Evolutionary conservation across 2,329 filamentous ascomycete genomes (phyloP).

Genomic region (Mycosphaerelloides madeirae): DNA sequence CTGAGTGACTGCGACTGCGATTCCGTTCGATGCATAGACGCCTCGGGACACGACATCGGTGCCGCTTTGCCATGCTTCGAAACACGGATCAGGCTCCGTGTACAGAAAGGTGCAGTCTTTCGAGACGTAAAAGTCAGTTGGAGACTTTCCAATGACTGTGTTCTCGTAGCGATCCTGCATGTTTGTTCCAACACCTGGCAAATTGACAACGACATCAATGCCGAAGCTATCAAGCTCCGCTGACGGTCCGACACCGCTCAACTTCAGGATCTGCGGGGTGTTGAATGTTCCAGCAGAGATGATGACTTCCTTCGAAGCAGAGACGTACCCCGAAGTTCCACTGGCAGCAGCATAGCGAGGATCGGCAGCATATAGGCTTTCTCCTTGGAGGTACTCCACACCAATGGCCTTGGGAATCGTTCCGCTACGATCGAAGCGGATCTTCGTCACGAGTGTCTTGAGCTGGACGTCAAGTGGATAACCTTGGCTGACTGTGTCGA

Average conservation of each 20-base stretch:
- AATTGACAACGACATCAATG: slow-evolving; percentile 53
- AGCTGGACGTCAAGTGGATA: slow-evolving; percentile 55
- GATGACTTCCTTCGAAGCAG: slow-evolving; percentile 44
- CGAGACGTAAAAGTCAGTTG: slow-evolving; percentile 33
- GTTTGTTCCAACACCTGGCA: slow-evolving; percentile 60
- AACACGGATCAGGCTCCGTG: slow-evolving; percentile 37
- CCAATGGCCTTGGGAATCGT: slow-evolving; percentile 47
- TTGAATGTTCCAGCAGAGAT: slow-evolving; percentile 55
- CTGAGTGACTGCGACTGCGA: slow-evolving; percentile 47
- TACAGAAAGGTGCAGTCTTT: slow-evolving; percentile 38
- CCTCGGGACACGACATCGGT: slow-evolving; percentile 35
- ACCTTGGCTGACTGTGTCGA: slow-evolving; percentile 46
- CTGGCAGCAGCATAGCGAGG: slow-evolving; percentile 27
- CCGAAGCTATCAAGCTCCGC: slow-evolving; percentile 49
- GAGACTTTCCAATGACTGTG: slow-evolving; percentile 41
- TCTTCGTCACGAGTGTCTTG: slow-evolving; percentile 62
- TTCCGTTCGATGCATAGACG: slow-evolving; percentile 48
- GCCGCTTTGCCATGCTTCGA: slow-evolving; percentile 40
- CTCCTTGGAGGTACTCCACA: slow-evolving; percentile 41
- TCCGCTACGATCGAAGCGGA: slow-evolving; percentile 59
- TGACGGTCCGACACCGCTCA: slow-evolving; percentile 58
- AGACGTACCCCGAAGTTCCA: slow-evolving; percentile 39
- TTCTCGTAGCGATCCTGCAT: slow-evolving; percentile 59
- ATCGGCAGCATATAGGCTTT: slow-evolving; percentile 37
- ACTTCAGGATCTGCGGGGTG: slow-evolving; percentile 60